These are phyloP conservation scores for Polychaeton citri DNA, from an alignment of 2,329 filamentous ascomycete species.

Conservation along the genomic window DNA sequence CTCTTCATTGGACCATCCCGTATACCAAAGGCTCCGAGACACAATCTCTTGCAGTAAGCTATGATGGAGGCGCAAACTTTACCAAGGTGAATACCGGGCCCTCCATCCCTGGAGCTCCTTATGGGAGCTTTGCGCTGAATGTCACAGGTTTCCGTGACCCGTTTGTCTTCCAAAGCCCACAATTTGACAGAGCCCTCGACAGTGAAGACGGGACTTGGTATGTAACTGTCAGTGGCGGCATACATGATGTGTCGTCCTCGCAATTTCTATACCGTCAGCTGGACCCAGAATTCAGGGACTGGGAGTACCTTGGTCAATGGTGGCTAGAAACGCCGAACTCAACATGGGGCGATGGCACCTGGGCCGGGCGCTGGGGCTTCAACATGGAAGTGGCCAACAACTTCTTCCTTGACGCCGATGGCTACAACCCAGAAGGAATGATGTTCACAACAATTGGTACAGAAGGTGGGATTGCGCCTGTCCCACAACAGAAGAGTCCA, in stretches of 20 bases:
- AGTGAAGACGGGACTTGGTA: slow-evolving; percentile 26
- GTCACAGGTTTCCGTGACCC: slow-evolving; percentile 33
- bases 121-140: slow-evolving; percentile 19
- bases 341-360: slow-evolving; percentile 11
- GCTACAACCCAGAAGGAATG: slow-evolving; percentile 27
- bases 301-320: slow-evolving; percentile 25
- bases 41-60: slow-evolving; percentile 25
- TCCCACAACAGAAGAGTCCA: slow-evolving; percentile 11
- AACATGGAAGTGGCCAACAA: slow-evolving; percentile 35
- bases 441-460: slow-evolving; percentile 29
- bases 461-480: slow-evolving; percentile 30
- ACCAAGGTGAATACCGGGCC: slow-evolving; percentile 26
- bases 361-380: slow-evolving; percentile 18
- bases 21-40: slow-evolving; percentile 35
- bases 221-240: slow-evolving; percentile 21
- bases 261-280: slow-evolving; percentile 29
- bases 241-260: slow-evolving; percentile 25
- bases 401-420: slow-evolving; percentile 27
- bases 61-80: slow-evolving; percentile 24
- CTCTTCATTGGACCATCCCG: slow-evolving; percentile 33
- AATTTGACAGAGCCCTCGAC: slow-evolving; percentile 23
- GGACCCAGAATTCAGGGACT: slow-evolving; percentile 25
- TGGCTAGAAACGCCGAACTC: slow-evolving; percentile 23
- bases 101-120: slow-evolving; percentile 26
- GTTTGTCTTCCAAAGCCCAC: slow-evolving; percentile 27